Evolutionary conservation across 1,139 yeast species (phyloP).

Genomic region (Suhomyces terraborum): DNA sequence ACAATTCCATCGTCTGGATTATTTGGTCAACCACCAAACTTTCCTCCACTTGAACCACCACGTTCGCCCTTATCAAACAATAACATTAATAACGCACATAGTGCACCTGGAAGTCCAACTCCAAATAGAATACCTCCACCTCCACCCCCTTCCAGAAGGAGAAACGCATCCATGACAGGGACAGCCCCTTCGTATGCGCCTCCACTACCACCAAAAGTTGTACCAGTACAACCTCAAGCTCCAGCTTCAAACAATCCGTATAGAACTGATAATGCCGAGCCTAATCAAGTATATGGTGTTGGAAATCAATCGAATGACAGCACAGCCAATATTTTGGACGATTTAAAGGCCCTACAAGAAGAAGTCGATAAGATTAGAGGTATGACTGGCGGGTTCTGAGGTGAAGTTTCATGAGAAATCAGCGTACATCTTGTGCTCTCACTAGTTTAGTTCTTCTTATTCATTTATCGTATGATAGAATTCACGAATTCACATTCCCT

Average conservation of each 20-base stretch:
- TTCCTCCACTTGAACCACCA: constrained; percentile 27
- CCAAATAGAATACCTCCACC: constrained; percentile 35
- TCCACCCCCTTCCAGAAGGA: constrained; percentile 47
- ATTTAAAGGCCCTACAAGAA: constrained; percentile 61
- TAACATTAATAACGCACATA: not conserved
- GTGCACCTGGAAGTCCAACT: constrained; percentile 8
- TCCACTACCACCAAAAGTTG: constrained; percentile 38
- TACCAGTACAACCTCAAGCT: constrained; percentile 8
- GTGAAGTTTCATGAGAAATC: not conserved
- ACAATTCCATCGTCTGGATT: constrained; percentile 4
- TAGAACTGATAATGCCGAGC: constrained; percentile 4
- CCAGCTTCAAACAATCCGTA: constrained; percentile 14
- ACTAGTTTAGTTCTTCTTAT: constrained; percentile 3
- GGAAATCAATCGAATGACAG: constrained; percentile 29
- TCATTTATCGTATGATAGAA: constrained; percentile 1
- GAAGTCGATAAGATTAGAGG: constrained; percentile 60
- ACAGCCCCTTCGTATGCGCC: constrained; percentile 19
- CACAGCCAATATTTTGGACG: constrained; percentile 57
- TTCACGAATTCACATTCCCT: not conserved
- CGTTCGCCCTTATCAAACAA: constrained; percentile 13
- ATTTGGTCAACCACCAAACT: constrained; percentile 10
- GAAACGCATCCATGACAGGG: constrained; percentile 23
- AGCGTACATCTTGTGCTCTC: constrained; percentile 1
- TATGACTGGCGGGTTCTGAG: constrained; percentile 51
- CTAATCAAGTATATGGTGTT: constrained; percentile 9